Evolutionary conservation across 176 grass and related monocot genomes (phyloP).

Genomic region (Carex scoparia): DNA sequence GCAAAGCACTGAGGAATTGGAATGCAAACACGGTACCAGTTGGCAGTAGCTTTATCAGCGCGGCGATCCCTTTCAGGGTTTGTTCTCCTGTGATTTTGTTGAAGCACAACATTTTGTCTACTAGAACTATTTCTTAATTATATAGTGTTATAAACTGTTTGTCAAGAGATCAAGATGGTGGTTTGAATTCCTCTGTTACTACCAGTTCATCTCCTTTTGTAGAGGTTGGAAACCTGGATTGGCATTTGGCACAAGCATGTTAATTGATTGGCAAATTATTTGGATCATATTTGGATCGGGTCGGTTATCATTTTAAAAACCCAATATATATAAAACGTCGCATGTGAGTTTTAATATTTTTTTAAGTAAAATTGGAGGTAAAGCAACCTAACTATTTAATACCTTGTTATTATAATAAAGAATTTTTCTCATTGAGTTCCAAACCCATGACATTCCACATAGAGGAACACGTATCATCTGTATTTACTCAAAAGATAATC

Average conservation of each 20-base stretch:
- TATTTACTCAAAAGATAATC: no score
- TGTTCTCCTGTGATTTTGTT: neutral
- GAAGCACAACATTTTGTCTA: neutral
- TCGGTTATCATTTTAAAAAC: neutral
- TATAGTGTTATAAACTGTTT: neutral
- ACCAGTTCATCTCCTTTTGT: conserved; percentile 1
- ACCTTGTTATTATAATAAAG: no score
- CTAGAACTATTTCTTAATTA: neutral
- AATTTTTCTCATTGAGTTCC: no score
- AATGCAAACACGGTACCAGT: conserved; percentile 15
- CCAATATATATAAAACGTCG: neutral
- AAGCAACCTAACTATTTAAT: no score
- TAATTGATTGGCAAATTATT: conserved; percentile 1
- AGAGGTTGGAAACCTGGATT: conserved; percentile 4
- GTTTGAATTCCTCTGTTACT: neutral
- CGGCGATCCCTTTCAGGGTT: conserved; percentile 6
- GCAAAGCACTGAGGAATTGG: conserved; percentile 23
- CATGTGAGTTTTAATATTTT: no score
- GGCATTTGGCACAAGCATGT: neutral
- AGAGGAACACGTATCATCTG: no score
- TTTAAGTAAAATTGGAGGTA: no score
- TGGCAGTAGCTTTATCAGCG: conserved; percentile 22
- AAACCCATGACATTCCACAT: no score
- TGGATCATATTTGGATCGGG: neutral
- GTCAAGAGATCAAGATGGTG: neutral